phyloP scores from a whole-genome alignment of 306 rosid genomes.

The Quercus variabilis region DNA sequence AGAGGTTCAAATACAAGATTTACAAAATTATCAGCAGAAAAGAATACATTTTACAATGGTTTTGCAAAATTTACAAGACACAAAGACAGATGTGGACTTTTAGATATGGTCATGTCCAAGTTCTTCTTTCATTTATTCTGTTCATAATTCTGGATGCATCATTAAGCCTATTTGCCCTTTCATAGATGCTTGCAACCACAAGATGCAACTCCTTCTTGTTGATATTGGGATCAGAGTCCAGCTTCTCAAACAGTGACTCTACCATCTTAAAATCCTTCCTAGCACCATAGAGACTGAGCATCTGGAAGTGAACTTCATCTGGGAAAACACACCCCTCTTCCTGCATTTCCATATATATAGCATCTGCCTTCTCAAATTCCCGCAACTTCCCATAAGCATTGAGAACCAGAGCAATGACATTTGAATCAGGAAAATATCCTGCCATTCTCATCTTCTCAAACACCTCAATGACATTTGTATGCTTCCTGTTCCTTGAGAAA shows the following conservation, averaged over 20 bases:
- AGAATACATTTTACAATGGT: constrained; percentile 14
- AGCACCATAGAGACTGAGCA: constrained; percentile 76
- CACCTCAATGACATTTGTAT: constrained; percentile 66
- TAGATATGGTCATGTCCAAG: constrained; percentile 30
- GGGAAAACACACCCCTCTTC: constrained; percentile 78
- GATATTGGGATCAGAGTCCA: constrained; percentile 71
- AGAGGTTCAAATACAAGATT: background rate
- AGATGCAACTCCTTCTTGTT: constrained; percentile 86
- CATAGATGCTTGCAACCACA: constrained; percentile 74
- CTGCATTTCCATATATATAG: constrained; percentile 67
- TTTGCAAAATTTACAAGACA: background rate
- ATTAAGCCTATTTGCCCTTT: constrained; percentile 67
- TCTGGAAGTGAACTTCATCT: constrained; percentile 86
- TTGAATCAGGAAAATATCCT: constrained; percentile 79
- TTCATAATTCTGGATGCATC: constrained; percentile 78
- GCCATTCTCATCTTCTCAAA: constrained; percentile 79
- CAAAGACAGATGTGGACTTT: constrained; percentile 18
- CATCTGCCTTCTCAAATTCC: constrained; percentile 75
- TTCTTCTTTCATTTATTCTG: constrained; percentile 44
- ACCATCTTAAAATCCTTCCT: constrained; percentile 58
- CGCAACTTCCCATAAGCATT: constrained; percentile 85
- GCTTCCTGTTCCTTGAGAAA: constrained; percentile 67
- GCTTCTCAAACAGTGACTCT: constrained; percentile 62
- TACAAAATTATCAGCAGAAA: constrained; percentile 22
- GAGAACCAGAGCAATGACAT: constrained; percentile 78